Base-by-base conservation (phyloP, 2,329 filamentous ascomycete species). In the Talaromyces sp. region DNA sequence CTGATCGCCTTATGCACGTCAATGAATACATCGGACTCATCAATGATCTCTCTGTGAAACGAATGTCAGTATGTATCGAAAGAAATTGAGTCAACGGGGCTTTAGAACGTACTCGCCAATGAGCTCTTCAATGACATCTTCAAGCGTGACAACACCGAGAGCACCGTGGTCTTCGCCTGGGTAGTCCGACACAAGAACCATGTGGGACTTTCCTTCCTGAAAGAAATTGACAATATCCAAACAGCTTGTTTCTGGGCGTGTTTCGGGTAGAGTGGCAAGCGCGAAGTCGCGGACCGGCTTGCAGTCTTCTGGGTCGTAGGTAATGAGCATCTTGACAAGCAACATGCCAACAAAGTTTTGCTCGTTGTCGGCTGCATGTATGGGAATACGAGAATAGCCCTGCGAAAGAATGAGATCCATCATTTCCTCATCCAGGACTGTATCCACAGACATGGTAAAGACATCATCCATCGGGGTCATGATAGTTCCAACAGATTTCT, bases 381-480 rank as follows among this genome's bases (percentile, higher is more conserved):
- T 96, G 2, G 94, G 94, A 63, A 99, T 97, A 60, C 94, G 83
- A 11, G 94, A 97, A 74, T 97, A 99, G 46, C 94, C 94, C 50
- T 92, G 91, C 1, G 90, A 91, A 7, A 97, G 81, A 58, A 99
- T 97, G 61, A 85, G 84, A 73, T 97, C 91, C 88, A 97, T 97
- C 65, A 91, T 97, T 68, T 86, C 81, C 73, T 97, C 93, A 68
- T 99, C 91, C 58, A 99, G 77, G 2, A 97, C 81, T 4, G 93
- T 94, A 68, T 99, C 92, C 53, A 93, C 89, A n/a, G 91, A 91
- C 84, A 99, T 90, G 61, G 89, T 93, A 70, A 96, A 99, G 51
- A 97, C 94, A 70, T 99, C 92, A 46, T 90, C 86, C 89, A 99
- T 97, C 0, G 94, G 94, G 0, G 95, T 99, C 94, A 99, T 99